Conservation (phyloP, 192 early-diverging fungal species). For the Podila horticola region DNA sequence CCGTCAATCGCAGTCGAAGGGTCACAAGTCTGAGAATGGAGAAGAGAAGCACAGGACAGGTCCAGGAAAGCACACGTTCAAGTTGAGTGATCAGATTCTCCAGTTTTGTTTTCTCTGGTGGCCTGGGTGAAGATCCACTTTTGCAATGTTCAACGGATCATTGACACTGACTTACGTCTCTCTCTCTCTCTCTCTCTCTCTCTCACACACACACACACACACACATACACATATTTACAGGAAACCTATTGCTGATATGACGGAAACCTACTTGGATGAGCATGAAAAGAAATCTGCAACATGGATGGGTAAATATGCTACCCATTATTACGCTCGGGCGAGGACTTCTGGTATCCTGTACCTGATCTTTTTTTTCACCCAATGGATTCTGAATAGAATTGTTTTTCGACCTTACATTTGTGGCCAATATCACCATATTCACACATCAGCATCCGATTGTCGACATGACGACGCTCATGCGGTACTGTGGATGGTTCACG, state of each 20-base stretch:
- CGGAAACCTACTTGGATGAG: neutral
- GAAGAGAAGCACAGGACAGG: conserved; percentile 2
- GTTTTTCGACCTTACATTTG: conserved; percentile 62
- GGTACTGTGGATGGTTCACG: conserved; percentile 55
- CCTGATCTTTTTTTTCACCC: no score
- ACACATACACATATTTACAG: neutral
- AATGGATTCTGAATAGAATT: conserved; percentile 30
- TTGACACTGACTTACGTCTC: neutral
- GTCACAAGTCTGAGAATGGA: neutral
- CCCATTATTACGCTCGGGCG: no score
- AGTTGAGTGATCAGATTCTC: conserved; percentile 4
- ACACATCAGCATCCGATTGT: conserved; percentile 57
- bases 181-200: neutral
- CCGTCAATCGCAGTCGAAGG: neutral
- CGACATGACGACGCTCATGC: conserved; percentile 41
- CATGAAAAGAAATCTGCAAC: conserved; percentile 33
- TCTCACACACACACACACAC: no score
- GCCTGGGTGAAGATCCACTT: neutral
- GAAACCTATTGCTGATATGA: conserved; percentile 27
- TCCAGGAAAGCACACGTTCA: conserved; percentile 29
- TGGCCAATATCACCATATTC: conserved; percentile 60
- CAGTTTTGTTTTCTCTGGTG: no score
- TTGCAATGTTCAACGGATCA: neutral
- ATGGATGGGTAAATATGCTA: conserved; percentile 29
- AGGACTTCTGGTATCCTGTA: neutral